Percentiles rank a stretch among this genome's conserved stretches.
phyloP scores from a whole-genome alignment of 805 yeast genomes.

The Blastobotrys peoriensis region DNA sequence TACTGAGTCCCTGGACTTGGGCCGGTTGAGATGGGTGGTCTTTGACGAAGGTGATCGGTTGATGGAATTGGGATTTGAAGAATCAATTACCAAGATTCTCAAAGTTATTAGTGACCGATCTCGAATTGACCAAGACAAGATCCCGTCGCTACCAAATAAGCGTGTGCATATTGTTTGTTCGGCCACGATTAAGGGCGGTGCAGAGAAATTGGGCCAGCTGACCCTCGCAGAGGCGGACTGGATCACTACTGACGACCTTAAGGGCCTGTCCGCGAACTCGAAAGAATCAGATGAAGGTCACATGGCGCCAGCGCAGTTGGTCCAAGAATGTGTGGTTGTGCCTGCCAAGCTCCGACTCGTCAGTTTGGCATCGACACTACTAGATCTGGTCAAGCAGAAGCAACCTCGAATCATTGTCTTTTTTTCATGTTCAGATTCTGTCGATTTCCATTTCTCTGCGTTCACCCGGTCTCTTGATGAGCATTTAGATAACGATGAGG shows the following conservation, averaged over 20 bases:
- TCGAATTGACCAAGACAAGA: constrained; percentile 36
- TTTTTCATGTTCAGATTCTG: constrained; percentile 93
- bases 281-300: constrained; percentile 13
- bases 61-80: constrained; percentile 95
- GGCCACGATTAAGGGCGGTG: constrained; percentile 84
- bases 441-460: constrained; percentile 80
- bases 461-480: constrained; percentile 56
- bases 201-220: constrained; percentile 71
- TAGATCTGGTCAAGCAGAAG: constrained; percentile 37
- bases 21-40: constrained; percentile 78
- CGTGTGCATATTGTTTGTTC: constrained; percentile 84
- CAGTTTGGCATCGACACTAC: constrained; percentile 62
- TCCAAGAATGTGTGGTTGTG: constrained; percentile 73
- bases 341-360: constrained; percentile 92
- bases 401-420: constrained; percentile 54
- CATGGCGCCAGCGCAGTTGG: constrained; percentile 84
- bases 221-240: constrained; percentile 69
- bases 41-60: constrained; percentile 95
- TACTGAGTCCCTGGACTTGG: constrained; percentile 66
- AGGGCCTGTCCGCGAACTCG: not conserved
- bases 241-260: constrained; percentile 39
- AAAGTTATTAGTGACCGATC: constrained; percentile 46
- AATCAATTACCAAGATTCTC: constrained; percentile 75
- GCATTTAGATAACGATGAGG: constrained; percentile 27
- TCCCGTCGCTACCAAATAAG: constrained; percentile 56